Evolutionary conservation across 2,329 filamentous ascomycete species (phyloP).

Genomic region (Endoconidiophora laricicola): DNA sequence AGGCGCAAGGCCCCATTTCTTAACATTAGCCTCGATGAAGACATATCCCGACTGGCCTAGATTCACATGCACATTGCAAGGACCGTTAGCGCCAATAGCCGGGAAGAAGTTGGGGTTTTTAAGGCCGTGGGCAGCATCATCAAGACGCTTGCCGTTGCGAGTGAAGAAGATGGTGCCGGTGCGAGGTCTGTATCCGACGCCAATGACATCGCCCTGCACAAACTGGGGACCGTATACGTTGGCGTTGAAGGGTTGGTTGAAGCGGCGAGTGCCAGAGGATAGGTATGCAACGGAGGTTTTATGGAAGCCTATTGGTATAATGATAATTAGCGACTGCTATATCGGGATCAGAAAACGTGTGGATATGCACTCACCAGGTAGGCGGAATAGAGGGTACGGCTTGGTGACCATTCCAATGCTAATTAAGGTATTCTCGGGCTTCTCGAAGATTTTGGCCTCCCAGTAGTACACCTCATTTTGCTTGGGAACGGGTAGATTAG

Average conservation of each 20-base stretch:
- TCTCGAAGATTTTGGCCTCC: conserved; percentile 98
- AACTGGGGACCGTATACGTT: conserved; percentile 69
- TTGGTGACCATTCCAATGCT: conserved; percentile 94
- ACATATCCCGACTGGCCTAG: conserved; percentile 97
- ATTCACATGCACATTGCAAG: conserved; percentile 86
- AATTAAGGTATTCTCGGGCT: conserved; percentile 72
- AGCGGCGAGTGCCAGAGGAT: conserved; percentile 70
- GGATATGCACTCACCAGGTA: conserved; percentile 53
- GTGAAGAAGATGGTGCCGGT: conserved; percentile 97
- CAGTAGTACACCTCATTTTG: conserved; percentile 99
- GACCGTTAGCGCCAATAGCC: conserved; percentile 88
- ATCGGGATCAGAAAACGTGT: no score
- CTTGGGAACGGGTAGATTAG: conserved; percentile 90
- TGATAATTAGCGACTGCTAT: not conserved
- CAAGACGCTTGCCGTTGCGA: conserved; percentile 90
- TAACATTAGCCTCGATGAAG: conserved; percentile 97
- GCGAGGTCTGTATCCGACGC: conserved; percentile 84
- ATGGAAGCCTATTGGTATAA: conserved; percentile 50
- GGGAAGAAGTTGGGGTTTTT: conserved; percentile 97
- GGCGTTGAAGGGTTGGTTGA: conserved; percentile 78
- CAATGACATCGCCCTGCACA: conserved; percentile 88
- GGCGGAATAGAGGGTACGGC: conserved; percentile 82
- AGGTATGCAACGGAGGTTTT: conserved; percentile 85
- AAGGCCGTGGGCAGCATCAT: conserved; percentile 82
- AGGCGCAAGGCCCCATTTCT: conserved; percentile 96